Percentiles rank a stretch among this genome's conserved stretches.
Evolutionary conservation across 2,329 filamentous ascomycete genomes (phyloP).

Genomic region (Apiospora hydei): DNA sequence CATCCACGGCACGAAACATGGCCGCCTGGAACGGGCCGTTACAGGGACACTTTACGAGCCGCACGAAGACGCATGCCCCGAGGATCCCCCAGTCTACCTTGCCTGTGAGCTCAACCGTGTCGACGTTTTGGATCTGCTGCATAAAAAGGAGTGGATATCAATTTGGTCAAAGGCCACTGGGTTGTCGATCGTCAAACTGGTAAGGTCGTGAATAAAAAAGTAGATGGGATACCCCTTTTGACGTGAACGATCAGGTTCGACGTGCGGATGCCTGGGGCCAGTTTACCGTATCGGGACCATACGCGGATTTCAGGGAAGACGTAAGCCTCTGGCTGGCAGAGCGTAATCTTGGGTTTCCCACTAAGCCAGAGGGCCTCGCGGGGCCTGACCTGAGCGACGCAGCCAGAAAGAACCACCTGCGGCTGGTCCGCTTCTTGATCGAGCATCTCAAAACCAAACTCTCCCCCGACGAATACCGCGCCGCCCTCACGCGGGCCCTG

Average conservation of each 20-base stretch:
- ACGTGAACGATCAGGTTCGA: not conserved
- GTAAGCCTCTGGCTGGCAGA: not conserved
- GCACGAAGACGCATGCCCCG: no score
- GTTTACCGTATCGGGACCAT: not conserved
- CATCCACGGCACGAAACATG: not conserved
- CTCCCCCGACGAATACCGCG: not conserved
- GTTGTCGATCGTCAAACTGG: not conserved
- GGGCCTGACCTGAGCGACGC: not conserved
- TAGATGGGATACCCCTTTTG: not conserved
- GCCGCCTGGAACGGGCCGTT: not conserved
- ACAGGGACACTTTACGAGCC: not conserved
- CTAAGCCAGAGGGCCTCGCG: no score
- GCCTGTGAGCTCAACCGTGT: not conserved
- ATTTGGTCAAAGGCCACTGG: not conserved
- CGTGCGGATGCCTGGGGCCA: not conserved
- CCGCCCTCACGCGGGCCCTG: not conserved
- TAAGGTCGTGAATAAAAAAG: not conserved
- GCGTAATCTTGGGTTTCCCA: not conserved
- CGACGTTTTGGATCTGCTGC: not conserved
- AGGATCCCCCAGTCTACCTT: not conserved
- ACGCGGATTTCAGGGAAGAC: not conserved
- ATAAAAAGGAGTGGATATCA: not conserved
- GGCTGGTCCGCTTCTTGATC: not conserved
- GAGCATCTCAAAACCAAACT: not conserved
- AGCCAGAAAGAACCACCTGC: not conserved